Base-by-base conservation (phyloP, 164 flowering plant species). In the Brasenia schreberi region DNA sequence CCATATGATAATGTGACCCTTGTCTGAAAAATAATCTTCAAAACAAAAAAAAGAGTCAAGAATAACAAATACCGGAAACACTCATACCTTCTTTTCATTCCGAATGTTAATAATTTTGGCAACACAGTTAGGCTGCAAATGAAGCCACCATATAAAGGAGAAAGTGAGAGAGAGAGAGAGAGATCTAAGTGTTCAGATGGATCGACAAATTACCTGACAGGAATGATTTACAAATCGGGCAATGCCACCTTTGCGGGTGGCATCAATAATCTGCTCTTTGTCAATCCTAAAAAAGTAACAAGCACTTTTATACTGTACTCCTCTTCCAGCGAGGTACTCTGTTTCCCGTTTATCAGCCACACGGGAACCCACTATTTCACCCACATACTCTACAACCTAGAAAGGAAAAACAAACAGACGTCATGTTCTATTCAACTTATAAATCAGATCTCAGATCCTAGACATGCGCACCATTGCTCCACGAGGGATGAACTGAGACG, bases 201-300 rank as follows among this genome's bases (percentile, higher is more conserved):
- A 44, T 49, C 10, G 16, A 43, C 19, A 5, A n/a, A 68, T 62
- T 82, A 87, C 92, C 87, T 71, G 71, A 78, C 92, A 87, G 56
- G 92, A 87, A 73, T 87, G 92, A 69, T 87, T 87, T 68, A 87
- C 89, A 77, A 87, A 87, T 7, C 92, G 85, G 65, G 92, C 92
- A 77, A 87, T 85, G 23, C 92, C 92, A n/a, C 92, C 92, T 76
- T 80, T 83, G 56, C 80, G 69, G 59, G 92, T 87, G 59, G 92
- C 89, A 82, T 87, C 92, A 69, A 87, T 81, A 17, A 87, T 82
- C 61, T 83, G 85, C 65, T 85, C 92, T 74, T 85, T 83, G 59
- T 87, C 92, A 65, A 87, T 80, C 74, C 86, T 80, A 66, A 87
- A 87, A 77, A 87, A 85, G 75, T 87, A 87, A 69, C 89, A 87